Conservation (phyloP, 2,329 filamentous ascomycete species). For the Ophiosphaerella narmari region DNA sequence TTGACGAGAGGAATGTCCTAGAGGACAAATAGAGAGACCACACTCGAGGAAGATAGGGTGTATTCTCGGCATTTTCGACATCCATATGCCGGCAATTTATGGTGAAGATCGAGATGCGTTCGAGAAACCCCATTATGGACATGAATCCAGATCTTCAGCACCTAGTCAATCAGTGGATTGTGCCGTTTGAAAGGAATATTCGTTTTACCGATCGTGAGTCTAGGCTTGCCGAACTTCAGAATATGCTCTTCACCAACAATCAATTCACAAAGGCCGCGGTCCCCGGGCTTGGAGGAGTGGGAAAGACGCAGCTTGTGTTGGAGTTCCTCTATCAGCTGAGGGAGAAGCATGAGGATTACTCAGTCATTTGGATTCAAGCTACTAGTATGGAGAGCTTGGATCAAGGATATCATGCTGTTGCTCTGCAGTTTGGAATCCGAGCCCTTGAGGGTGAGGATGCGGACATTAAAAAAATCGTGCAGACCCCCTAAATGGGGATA, state of each 20-base stretch:
- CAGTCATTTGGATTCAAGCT: constrained; percentile 21
- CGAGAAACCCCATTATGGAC: too few relatives aligned
- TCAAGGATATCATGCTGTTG: constrained; percentile 2
- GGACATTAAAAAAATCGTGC: background rate
- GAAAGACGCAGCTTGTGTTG: constrained; percentile 32
- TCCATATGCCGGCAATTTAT: background rate
- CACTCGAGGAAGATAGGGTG: constrained; percentile 1
- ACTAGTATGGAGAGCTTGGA: constrained; percentile 15
- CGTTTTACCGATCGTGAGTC: background rate
- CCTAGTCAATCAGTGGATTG: background rate
- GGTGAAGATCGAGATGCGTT: too few relatives aligned
- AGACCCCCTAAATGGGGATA: background rate
- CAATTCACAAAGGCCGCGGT: constrained; percentile 21
- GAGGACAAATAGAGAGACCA: constrained; percentile 5
- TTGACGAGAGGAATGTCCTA: constrained; percentile 12
- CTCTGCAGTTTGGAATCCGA: background rate
- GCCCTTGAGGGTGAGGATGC: background rate
- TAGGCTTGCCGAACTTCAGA: constrained; percentile 17
- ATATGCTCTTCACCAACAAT: constrained; percentile 12
- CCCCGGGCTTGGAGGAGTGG: constrained; percentile 8
- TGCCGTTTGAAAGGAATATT: constrained; percentile 1
- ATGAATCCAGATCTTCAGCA: too few relatives aligned
- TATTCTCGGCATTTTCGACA: background rate
- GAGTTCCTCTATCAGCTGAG: constrained; percentile 27
- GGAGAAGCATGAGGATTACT: constrained; percentile 8